Conservation (phyloP, 208 protist species). For the Crithidia acanthocephali region DNA sequence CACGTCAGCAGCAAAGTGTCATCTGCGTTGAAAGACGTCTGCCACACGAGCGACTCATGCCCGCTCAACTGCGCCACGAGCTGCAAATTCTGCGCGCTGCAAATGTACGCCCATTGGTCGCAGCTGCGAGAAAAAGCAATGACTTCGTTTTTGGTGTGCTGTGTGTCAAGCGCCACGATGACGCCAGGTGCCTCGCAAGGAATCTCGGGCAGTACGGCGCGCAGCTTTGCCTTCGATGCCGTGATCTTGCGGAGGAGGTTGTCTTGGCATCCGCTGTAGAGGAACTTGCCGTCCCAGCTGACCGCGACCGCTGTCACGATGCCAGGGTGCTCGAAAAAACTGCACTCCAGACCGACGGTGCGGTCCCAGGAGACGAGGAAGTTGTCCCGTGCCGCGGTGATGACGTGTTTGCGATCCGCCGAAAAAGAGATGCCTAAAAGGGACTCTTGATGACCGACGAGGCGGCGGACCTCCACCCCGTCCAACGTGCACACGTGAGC, state of each 20-base stretch:
- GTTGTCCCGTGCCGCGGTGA: constrained; percentile 52
- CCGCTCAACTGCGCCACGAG: constrained; percentile 40
- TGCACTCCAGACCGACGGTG: constrained; percentile 52
- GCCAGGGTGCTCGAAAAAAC: constrained; percentile 57
- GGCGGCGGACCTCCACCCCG: constrained; percentile 47
- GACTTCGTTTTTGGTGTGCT: constrained; percentile 48
- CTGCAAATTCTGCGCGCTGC: constrained; percentile 33
- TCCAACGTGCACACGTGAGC: constrained; percentile 54
- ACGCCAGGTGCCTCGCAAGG: constrained; percentile 33
- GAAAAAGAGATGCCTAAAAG: constrained; percentile 62
- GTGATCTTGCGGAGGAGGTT: constrained; percentile 51
- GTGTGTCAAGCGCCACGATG: constrained; percentile 53
- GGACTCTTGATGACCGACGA: constrained; percentile 53
- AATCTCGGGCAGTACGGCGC: constrained; percentile 28
- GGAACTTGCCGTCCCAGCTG: constrained; percentile 47
- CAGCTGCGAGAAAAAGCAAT: constrained; percentile 62
- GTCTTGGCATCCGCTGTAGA: constrained; percentile 74
- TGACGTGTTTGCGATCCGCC: constrained; percentile 58
- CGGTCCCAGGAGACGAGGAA: constrained; percentile 63
- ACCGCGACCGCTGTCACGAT: constrained; percentile 66
- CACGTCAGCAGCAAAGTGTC: constrained; percentile 53
- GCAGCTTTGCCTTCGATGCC: constrained; percentile 41
- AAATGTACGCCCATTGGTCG: constrained; percentile 48
- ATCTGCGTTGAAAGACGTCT: constrained; percentile 45
- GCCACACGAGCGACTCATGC: constrained; percentile 58